Percentiles rank a stretch among this genome's conserved stretches.
Evolutionary conservation across 257 asterid species (phyloP).

Genomic region (Solanum verrucosum): DNA sequence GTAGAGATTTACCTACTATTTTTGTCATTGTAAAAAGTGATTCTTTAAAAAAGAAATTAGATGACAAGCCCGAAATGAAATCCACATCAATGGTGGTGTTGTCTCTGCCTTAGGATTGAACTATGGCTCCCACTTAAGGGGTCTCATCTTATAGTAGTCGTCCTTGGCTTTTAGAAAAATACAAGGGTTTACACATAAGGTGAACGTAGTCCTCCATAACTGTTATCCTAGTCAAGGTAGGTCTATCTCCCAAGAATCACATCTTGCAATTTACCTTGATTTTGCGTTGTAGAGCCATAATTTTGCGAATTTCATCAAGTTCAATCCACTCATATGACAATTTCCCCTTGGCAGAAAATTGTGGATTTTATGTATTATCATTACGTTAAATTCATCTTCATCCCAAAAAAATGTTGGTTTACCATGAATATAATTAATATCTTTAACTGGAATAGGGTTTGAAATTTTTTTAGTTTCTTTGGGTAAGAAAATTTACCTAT

Average conservation of each 20-base stretch:
- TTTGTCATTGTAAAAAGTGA: not conserved
- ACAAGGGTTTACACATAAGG: not conserved
- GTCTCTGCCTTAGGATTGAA: not conserved
- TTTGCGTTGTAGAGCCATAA: not conserved
- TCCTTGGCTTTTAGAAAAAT: not conserved
- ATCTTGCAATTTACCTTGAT: not conserved
- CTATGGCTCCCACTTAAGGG: not conserved
- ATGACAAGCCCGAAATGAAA: not conserved
- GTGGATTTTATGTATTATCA: not conserved
- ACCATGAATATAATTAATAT: too few species aligned
- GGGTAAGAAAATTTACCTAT: not conserved
- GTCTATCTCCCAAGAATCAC: not conserved
- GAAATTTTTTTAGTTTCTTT: not conserved
- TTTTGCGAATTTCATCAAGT: not conserved
- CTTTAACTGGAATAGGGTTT: not conserved
- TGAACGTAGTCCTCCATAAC: not conserved
- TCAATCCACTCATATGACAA: not conserved
- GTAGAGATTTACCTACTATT: not conserved
- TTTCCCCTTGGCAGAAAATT: not conserved
- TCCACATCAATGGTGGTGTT: not conserved
- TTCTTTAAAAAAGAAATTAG: not conserved
- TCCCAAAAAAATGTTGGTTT: not conserved
- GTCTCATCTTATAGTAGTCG: not conserved
- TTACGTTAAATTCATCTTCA: too few species aligned
- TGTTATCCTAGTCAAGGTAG: not conserved